Evolutionary conservation across 2,329 filamentous ascomycete species (phyloP).

Genomic region (Exserohilum rostratum): DNA sequence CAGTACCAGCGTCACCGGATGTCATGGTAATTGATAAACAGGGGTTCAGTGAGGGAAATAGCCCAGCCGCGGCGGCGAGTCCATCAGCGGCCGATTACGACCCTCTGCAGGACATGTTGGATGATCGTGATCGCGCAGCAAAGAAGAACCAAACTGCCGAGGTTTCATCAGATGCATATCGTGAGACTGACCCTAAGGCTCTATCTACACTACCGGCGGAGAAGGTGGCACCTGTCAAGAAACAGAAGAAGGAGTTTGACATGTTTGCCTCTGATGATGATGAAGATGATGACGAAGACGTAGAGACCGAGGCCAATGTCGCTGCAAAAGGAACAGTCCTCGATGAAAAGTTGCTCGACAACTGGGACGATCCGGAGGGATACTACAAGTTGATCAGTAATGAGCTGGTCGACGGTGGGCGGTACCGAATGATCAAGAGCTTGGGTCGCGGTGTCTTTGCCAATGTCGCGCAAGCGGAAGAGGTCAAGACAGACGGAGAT

Average conservation of each 20-base stretch:
- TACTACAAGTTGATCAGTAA: conserved; percentile 96
- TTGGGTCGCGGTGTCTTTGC: conserved; percentile 97
- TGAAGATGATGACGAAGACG: conserved; percentile 68
- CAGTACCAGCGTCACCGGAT: conserved; percentile 48
- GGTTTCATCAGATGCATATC: conserved; percentile 59
- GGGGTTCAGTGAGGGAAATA: conserved; percentile 45
- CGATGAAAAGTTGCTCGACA: conserved; percentile 81
- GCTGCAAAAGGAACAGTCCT: conserved; percentile 46
- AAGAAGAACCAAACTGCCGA: conserved; percentile 54
- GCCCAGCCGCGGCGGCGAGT: conserved; percentile 60
- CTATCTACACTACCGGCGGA: conserved; percentile 58
- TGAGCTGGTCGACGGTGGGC: conserved; percentile 82
- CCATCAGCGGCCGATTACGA: conserved; percentile 95
- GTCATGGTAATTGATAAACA: conserved; percentile 51
- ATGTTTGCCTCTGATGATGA: conserved; percentile 76
- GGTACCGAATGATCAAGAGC: conserved; percentile 86
- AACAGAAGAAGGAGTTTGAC: conserved; percentile 61
- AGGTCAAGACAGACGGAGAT: conserved; percentile 48
- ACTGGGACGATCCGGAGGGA: conserved; percentile 91
- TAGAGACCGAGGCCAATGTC: conserved; percentile 61
- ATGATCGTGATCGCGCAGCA: conserved; percentile 76
- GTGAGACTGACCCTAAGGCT: conserved; percentile 61
- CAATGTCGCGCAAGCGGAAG: conserved; percentile 81
- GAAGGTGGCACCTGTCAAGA: conserved; percentile 44
- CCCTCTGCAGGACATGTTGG: conserved; percentile 84